These are phyloP conservation scores for Malus hybrid DNA, from an alignment of 331 rosid genomes.

Conservation along the genomic window DNA sequence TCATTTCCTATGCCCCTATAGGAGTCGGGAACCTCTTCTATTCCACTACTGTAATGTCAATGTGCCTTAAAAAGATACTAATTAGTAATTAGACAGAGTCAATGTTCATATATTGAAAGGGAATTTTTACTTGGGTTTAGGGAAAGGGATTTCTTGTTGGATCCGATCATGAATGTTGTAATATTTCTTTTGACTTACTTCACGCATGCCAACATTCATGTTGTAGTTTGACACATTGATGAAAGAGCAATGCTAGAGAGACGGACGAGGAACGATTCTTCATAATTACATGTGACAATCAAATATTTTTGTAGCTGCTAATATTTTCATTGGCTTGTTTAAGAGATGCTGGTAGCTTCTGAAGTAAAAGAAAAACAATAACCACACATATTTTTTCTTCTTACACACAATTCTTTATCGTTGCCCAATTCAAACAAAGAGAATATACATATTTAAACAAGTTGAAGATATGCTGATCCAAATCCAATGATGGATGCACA, in stretches of 20 bases:
- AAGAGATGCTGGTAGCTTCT: neutral
- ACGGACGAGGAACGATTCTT: neutral
- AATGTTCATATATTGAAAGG: neutral
- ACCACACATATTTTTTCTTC: neutral
- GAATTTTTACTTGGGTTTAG: no score
- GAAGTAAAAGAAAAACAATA: no score
- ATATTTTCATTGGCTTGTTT: neutral
- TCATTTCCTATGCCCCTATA: neutral
- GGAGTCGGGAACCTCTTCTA: neutral
- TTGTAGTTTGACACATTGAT: neutral
- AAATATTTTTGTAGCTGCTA: no score
- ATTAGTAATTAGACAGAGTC: neutral
- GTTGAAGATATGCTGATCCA: neutral
- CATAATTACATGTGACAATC: neutral
- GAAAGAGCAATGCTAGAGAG: neutral
- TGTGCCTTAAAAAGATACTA: neutral
- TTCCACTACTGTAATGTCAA: neutral
- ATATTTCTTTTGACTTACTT: neutral
- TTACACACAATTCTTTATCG: neutral
- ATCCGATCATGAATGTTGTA: neutral
- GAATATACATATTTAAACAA: no score
- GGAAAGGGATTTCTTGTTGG: no score
- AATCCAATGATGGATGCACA: neutral
- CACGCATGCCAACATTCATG: neutral
- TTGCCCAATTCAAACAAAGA: no score